phyloP scores from a whole-genome alignment of 106 monocot species.

The Allium sativum region DNA sequence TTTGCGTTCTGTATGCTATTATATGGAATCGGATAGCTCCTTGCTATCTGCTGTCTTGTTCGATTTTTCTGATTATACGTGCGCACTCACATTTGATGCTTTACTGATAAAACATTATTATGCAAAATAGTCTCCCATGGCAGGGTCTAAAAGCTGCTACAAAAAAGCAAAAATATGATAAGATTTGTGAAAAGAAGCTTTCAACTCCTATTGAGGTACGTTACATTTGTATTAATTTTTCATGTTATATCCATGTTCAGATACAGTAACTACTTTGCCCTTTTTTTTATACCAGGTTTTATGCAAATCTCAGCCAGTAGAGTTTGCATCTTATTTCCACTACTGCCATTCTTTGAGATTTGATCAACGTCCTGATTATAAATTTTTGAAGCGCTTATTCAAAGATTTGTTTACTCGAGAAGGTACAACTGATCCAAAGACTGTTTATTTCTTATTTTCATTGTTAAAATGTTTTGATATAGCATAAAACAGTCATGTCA shows the following conservation, averaged over 20 bases:
- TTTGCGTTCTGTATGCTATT: no score
- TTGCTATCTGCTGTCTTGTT: no score
- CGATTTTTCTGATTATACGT: no score
- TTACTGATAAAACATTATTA: slow-evolving; percentile 2
- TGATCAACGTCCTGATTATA: slow-evolving; percentile 92
- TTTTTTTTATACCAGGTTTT: slow-evolving; percentile 38
- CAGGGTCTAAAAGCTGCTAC: slow-evolving; percentile 96
- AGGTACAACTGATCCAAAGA: slow-evolving; percentile 30
- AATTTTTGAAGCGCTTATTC: slow-evolving; percentile 81
- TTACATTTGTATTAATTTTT: background rate
- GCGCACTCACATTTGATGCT: no score
- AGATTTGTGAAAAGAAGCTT: slow-evolving; percentile 93
- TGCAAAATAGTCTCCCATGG: slow-evolving; percentile 81
- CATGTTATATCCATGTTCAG: no score
- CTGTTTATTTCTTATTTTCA: no score
- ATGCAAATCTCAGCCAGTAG: slow-evolving; percentile 82
- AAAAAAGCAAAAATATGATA: slow-evolving; percentile 96
- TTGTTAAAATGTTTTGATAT: no score
- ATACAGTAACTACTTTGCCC: no score
- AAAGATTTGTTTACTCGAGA: slow-evolving; percentile 76
- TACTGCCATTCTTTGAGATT: slow-evolving; percentile 88
- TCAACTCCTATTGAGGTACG: slow-evolving; percentile 90
- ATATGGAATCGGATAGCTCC: no score
- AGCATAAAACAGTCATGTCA: no score
- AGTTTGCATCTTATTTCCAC: slow-evolving; percentile 97